Evolutionary conservation across 2,329 filamentous ascomycete genomes (phyloP), one percentile per base, ranked within the genome.

Genomic region (Aspergillus neotritici): DNA sequence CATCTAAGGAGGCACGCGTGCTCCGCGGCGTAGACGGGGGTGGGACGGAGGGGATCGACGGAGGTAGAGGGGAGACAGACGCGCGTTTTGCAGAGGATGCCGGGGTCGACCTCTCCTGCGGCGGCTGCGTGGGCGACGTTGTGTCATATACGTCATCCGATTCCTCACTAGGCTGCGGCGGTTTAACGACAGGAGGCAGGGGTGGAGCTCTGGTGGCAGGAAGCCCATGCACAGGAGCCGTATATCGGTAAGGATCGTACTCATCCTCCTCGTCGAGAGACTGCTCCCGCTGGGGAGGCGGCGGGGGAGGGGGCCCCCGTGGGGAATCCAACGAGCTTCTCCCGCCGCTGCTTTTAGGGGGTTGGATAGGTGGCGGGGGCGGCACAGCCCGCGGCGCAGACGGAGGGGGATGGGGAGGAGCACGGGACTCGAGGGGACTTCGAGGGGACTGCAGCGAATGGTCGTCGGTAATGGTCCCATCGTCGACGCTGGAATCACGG

Each of bases 401-500:
- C 35, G 83, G 82, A 32, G 65, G 65, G 38, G 64, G 79, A 5
- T 80, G 82, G 46, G 76, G 73, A n/a, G 62, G 61, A 34, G 51
- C 61, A 35, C 65, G 64, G 36, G 61, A 59, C 43, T 58, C 58
- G 25, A 64, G 64, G 31, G 68, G 66, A 47, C 61, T 67, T 41
- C 66, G 59, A 36, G 72, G 67, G 40, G 72, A 70, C 33, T 73
- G 73, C 41, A 71, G 51, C 29, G 82, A 69, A 31, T 67, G 63
- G 37, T 81, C 77, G 48, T 80, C 78, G 14, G 73, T 73, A 15
- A 68, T 70, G 3, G 78, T 78, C 32, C 73, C 78, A 44, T 85
- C 82, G 49, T 94, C 88, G 41, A 86, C 62, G 60, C 86, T 94
- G 5, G 84, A 80, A 35, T 91, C 87, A 41, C 84, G 79, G 6